phyloP scores from a whole-genome alignment of 345 rosid species.

The Camelina laxa region DNA sequence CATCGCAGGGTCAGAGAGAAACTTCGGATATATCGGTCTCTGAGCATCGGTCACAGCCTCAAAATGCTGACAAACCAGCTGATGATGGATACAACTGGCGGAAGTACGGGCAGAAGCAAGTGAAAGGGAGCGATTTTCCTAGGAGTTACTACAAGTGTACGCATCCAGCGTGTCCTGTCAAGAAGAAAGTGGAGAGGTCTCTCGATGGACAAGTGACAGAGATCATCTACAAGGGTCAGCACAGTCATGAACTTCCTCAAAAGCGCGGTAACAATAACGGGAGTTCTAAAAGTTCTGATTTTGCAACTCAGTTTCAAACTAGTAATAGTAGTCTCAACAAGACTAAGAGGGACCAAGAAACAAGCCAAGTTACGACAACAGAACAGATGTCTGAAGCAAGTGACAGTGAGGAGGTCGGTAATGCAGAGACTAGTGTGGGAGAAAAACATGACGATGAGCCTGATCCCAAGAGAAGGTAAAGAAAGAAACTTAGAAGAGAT shows the following conservation, averaged over 20 bases:
- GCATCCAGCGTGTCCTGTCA: conserved; percentile 69
- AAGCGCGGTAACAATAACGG: conserved; percentile 59
- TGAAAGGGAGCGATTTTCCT: conserved; percentile 82
- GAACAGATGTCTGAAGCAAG: conserved; percentile 62
- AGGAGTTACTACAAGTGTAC: conserved; percentile 91
- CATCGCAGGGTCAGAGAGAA: conserved; percentile 43
- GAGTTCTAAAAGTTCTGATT: conserved; percentile 31
- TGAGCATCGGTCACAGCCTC: conserved; percentile 54
- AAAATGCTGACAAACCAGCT: conserved; percentile 63
- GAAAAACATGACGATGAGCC: conserved; percentile 68
- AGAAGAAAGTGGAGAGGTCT: conserved; percentile 86
- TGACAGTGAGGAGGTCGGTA: conserved; percentile 73
- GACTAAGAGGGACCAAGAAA: conserved; percentile 60
- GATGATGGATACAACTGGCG: conserved; percentile 87
- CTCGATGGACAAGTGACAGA: conserved; percentile 80
- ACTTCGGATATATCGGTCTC: conserved; percentile 46
- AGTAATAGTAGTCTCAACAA: conserved; percentile 29
- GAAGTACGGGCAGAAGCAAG: conserved; percentile 91
- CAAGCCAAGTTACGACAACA: conserved; percentile 57
- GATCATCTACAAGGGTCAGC: conserved; percentile 89
- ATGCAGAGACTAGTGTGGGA: conserved; percentile 49
- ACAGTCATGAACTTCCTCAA: conserved; percentile 69
- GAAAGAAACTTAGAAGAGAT: not conserved
- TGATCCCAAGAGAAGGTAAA: conserved; percentile 71
- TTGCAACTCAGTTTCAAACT: conserved; percentile 22